These are phyloP conservation scores for Meyerozyma guilliermondii DNA, from an alignment of 1,139 yeast species.

Conservation along the genomic window DNA sequence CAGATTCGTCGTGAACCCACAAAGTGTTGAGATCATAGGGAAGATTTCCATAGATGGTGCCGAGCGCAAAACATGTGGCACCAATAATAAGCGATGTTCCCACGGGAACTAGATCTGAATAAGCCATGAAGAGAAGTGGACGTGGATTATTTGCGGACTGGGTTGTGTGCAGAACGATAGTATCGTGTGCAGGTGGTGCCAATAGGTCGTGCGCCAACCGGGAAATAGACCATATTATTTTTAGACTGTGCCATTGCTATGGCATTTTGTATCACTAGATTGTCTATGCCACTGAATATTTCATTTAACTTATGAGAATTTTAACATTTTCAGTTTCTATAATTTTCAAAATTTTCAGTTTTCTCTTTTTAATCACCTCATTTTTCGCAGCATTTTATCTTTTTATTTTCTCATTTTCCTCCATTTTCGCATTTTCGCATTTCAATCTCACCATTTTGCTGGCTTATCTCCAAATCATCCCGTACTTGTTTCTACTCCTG, in stretches of 20 bases:
- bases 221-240: too few species aligned
- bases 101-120: conserved; percentile 46
- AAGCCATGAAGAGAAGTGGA: conserved; percentile 16
- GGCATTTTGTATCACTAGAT: too few species aligned
- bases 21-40: conserved; percentile 80
- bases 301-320: too few species aligned
- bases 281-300: too few species aligned
- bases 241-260: too few species aligned
- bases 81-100: conserved; percentile 43
- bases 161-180: too few species aligned
- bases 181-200: background rate
- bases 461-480: background rate
- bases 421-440: background rate
- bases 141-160: too few species aligned
- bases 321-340: too few species aligned
- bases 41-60: conserved; percentile 71
- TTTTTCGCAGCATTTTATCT: too few species aligned
- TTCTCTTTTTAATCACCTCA: too few species aligned
- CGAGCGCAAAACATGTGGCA: conserved; percentile 70
- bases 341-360: too few species aligned
- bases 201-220: too few species aligned
- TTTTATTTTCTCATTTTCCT: background rate
- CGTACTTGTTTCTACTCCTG: background rate
- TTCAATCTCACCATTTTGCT: background rate
- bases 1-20: conserved; percentile 52